Evolutionary conservation across 2,329 filamentous ascomycete genomes (phyloP).

Genomic region (Ceratocystis cacaofunesta): DNA sequence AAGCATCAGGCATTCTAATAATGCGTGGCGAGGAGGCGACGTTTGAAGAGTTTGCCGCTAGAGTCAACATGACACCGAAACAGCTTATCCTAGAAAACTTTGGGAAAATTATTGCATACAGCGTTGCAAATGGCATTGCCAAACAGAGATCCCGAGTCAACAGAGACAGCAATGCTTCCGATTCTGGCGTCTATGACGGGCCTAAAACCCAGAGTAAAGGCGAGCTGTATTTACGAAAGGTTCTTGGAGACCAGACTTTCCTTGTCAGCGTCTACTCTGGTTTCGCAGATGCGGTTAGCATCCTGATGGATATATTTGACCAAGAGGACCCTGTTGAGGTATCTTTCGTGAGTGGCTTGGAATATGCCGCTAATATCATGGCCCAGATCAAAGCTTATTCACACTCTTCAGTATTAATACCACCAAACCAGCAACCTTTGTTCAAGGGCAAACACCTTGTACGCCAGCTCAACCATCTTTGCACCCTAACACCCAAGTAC

Average conservation of each 20-base stretch:
- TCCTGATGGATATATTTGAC: slow-evolving; percentile 62
- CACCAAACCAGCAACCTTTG: slow-evolving; percentile 70
- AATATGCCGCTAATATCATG: slow-evolving; percentile 48
- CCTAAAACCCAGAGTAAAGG: slow-evolving; percentile 6
- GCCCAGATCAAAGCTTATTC: slow-evolving; percentile 54
- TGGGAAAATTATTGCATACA: slow-evolving; percentile 66
- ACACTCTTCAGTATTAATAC: slow-evolving; percentile 49
- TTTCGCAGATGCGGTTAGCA: slow-evolving; percentile 62
- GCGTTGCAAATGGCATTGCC: slow-evolving; percentile 46
- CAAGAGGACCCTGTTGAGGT: slow-evolving; percentile 62
- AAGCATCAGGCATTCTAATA: slow-evolving; percentile 64
- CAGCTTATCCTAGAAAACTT: slow-evolving; percentile 56
- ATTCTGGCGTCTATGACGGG: neutral
- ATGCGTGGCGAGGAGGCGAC: slow-evolving; percentile 62
- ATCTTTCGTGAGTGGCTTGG: slow-evolving; percentile 45
- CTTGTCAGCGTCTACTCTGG: slow-evolving; percentile 47
- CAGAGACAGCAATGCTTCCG: neutral
- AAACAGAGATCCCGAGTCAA: slow-evolving; percentile 10
- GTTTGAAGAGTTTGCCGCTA: slow-evolving; percentile 42
- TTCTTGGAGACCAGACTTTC: slow-evolving; percentile 53
- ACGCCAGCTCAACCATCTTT: slow-evolving; percentile 64
- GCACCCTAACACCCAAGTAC: slow-evolving; percentile 47
- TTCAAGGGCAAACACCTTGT: slow-evolving; percentile 68
- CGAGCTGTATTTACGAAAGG: slow-evolving; percentile 26
- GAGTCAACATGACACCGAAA: slow-evolving; percentile 38